Evolutionary conservation across 2,329 filamentous ascomycete species (phyloP), one percentile per base, ranked within the genome.

Genomic region (Dothistroma septosporum): DNA sequence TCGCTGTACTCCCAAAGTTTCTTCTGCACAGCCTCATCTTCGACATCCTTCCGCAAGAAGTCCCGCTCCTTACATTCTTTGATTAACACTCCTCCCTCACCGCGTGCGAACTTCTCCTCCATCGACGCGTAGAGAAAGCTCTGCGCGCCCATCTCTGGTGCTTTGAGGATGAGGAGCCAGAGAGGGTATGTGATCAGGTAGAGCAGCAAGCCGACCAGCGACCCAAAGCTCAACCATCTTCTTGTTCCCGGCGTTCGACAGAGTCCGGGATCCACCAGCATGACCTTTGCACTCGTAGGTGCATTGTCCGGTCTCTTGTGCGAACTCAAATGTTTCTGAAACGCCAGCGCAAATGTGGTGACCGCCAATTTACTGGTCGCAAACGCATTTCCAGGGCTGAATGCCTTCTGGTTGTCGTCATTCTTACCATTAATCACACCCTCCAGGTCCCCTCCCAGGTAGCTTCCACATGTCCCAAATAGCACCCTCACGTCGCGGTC

Each of bases 401-500:
- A 81, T 46, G 73, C 72, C 2, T 72, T 72, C 6, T 85, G 76
- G 83, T 79, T 71, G 47, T 76, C 81, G 4, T 76, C 80, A 53
- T 76, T 76, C 53, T 81, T 77, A 46, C 53, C 58, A 62, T 78
- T 70, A 77, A 73, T 63, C 76, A 80, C 83, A 52, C 82, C 82
- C 21, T 90, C 78, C 9, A 91, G 80, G 14, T 87, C 87, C 4
- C 89, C 90, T 1, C 84, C 85, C 67, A 97, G 90, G 76, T 99
- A 97, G 35, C 90, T 88, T 21, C 91, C 87, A 74, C 95, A 99
- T 0, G 90, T 95, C 1, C 90, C 82, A 66, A 97, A 85, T 59
- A 99, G 83, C 63, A 99, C 83, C 63, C 94, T 84, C 16, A 99
- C 91, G 74, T 99, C 94, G 69, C 94, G 86, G 74, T 99, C 94